A percentile compares a stretch with the other conserved stretches of the same genome.
Evolutionary conservation across 495 filamentous ascomycete genomes (phyloP).

Genomic region (Cryomyces minteri): DNA sequence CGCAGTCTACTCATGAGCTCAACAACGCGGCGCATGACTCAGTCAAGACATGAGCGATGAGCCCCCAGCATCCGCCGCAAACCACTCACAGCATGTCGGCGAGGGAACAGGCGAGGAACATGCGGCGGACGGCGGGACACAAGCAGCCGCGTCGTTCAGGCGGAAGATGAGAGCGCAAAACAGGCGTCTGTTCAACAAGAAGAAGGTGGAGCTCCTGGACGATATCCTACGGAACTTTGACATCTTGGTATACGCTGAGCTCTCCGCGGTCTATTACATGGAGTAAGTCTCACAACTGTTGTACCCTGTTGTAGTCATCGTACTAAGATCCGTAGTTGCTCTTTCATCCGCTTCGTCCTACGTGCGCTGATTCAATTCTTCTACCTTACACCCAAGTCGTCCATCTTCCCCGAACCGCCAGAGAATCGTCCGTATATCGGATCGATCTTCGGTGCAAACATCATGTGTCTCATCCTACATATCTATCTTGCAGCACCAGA

Average conservation of each 20-base stretch:
- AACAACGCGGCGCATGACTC: background rate
- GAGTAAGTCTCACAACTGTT: slow-evolving; percentile 37
- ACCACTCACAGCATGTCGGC: slow-evolving; percentile 10
- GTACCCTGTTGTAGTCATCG: slow-evolving; percentile 1
- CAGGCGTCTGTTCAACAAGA: slow-evolving; percentile 16
- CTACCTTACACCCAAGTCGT: slow-evolving; percentile 63
- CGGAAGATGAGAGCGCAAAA: slow-evolving; percentile 4
- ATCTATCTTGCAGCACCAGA: slow-evolving; percentile 37
- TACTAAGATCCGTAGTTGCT: slow-evolving; percentile 38
- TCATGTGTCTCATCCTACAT: slow-evolving; percentile 58
- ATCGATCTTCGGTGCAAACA: slow-evolving; percentile 49
- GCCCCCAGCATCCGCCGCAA: slow-evolving; percentile 31
- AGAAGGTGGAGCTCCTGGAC: slow-evolving; percentile 31
- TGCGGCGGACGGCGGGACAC: background rate
- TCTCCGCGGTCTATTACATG: slow-evolving; percentile 76
- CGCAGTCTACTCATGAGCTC: background rate
- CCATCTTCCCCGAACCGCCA: slow-evolving; percentile 37
- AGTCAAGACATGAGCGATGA: slow-evolving; percentile 40
- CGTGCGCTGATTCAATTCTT: slow-evolving; percentile 54
- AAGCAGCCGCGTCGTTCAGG: background rate
- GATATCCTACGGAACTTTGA: slow-evolving; percentile 53
- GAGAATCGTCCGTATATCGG: slow-evolving; percentile 45
- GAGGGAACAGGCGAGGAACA: slow-evolving; percentile 9
- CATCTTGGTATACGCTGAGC: slow-evolving; percentile 60
- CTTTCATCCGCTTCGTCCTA: slow-evolving; percentile 49